phyloP scores from a whole-genome alignment of 2,329 filamentous ascomycete genomes.

The Fusarium piperis region DNA sequence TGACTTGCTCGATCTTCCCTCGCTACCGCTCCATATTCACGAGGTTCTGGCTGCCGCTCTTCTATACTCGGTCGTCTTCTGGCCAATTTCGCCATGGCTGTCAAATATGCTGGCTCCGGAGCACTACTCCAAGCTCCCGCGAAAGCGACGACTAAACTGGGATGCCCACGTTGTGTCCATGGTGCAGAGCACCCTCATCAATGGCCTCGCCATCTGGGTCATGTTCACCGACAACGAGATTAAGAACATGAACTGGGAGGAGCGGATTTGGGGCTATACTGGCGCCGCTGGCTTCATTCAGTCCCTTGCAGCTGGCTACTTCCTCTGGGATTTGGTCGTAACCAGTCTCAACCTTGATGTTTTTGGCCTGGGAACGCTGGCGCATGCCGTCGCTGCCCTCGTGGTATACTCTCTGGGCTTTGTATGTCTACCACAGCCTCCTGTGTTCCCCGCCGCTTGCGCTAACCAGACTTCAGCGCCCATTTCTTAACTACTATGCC shows the following conservation, averaged over 20 bases:
- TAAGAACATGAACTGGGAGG: conserved; percentile 70
- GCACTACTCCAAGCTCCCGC: conserved; percentile 70
- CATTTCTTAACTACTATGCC: conserved; percentile 86
- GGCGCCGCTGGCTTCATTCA: conserved; percentile 77
- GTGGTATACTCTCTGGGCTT: conserved; percentile 81
- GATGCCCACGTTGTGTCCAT: conserved; percentile 88
- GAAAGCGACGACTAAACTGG: conserved; percentile 78
- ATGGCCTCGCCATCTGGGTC: conserved; percentile 76
- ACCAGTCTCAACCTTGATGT: conserved; percentile 74
- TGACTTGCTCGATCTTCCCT: conserved; percentile 67
- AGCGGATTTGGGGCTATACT: conserved; percentile 81
- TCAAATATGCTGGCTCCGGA: conserved; percentile 70
- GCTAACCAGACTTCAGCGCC: conserved; percentile 63
- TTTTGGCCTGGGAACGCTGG: conserved; percentile 80
- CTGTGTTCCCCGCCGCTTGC: background rate
- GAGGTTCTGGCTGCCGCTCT: conserved; percentile 74
- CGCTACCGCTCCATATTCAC: conserved; percentile 80
- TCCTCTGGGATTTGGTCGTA: conserved; percentile 82
- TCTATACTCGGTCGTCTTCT: conserved; percentile 75
- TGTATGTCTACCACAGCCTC: conserved; percentile 61
- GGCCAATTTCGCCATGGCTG: conserved; percentile 72
- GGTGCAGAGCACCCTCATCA: conserved; percentile 79
- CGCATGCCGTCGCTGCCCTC: conserved; percentile 79
- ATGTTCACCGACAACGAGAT: conserved; percentile 76
- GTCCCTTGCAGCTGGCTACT: conserved; percentile 82